These are phyloP conservation scores for Candida namnaoensis DNA, from an alignment of 805 yeast genomes.

Conservation along the genomic window DNA sequence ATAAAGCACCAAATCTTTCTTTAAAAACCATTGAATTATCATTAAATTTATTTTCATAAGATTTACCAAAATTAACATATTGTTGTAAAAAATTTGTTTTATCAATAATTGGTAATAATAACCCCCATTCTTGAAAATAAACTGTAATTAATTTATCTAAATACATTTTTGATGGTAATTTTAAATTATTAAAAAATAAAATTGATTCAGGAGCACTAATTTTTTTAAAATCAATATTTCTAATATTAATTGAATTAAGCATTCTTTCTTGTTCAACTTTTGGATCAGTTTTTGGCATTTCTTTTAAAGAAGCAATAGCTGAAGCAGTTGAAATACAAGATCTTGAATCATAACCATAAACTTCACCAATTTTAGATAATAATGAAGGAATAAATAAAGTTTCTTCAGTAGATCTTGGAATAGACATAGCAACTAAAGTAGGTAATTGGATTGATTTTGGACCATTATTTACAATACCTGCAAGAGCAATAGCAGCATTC, in stretches of 20 bases:
- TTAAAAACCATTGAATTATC: conserved; percentile 32
- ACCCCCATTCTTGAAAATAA: conserved; percentile 76
- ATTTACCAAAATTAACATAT: conserved; percentile 38
- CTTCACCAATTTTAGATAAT: conserved; percentile 59
- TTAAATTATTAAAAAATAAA: conserved; percentile 33
- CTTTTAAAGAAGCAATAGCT: conserved; percentile 62
- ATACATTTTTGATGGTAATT: conserved; percentile 43
- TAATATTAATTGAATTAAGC: conserved; percentile 20
- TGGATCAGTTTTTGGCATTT: conserved; percentile 22
- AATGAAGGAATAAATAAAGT: conserved; percentile 67
- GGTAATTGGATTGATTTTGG: conserved; percentile 36
- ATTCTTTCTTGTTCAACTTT: conserved; percentile 12
- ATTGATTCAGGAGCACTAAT: conserved; percentile 32
- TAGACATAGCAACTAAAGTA: conserved; percentile 57
- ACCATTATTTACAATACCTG: conserved; percentile 44
- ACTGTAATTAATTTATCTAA: conserved; percentile 60
- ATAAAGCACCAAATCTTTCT: conserved; percentile 49
- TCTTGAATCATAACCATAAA: conserved; percentile 62
- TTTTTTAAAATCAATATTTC: conserved; percentile 28
- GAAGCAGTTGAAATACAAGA: conserved; percentile 67
- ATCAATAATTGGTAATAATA: conserved; percentile 60
- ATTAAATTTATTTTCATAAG: conserved; percentile 34
- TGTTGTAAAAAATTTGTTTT: conserved; percentile 57
- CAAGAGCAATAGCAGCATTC: conserved; percentile 55
- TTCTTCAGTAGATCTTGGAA: conserved; percentile 74